Conservation (phyloP, 768 basidiomycete species). For the Boletus rubescentipes region DNA sequence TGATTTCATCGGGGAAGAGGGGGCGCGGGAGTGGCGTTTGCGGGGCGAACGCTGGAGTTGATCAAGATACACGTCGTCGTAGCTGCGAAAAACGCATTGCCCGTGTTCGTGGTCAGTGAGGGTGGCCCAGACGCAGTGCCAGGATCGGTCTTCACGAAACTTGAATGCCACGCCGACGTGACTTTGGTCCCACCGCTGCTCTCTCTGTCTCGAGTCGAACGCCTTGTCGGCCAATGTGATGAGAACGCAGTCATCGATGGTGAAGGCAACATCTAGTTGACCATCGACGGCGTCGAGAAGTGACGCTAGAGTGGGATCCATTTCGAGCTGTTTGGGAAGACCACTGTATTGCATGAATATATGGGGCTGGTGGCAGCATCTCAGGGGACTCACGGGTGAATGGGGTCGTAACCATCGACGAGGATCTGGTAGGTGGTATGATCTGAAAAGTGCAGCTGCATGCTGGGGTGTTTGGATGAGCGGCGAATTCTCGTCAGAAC, state of each 20-base stretch:
- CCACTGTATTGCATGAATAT: constrained; percentile 31
- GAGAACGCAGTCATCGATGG: constrained; percentile 52
- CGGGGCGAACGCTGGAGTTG: constrained; percentile 42
- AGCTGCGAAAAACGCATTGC: constrained; percentile 53
- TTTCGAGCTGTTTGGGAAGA: constrained; percentile 60
- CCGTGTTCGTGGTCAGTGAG: constrained; percentile 52
- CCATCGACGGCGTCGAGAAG: constrained; percentile 42
- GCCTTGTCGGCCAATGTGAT: constrained; percentile 60
- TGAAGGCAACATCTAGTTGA: constrained; percentile 35
- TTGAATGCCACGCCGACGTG: constrained; percentile 51
- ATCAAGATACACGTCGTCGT: constrained; percentile 59
- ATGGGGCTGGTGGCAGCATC: neutral
- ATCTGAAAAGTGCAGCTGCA: constrained; percentile 50
- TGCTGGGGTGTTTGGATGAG: constrained; percentile 44
- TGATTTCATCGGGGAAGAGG: constrained; percentile 23
- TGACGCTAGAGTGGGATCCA: constrained; percentile 40
- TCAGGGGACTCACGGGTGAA: constrained; percentile 35
- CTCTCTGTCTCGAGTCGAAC: constrained; percentile 40
- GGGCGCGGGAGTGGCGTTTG: constrained; percentile 30
- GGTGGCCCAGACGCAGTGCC: constrained; percentile 69
- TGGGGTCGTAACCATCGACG: constrained; percentile 64
- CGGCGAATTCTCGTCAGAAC: constrained; percentile 39
- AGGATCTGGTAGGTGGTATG: constrained; percentile 46
- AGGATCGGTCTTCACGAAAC: constrained; percentile 45
- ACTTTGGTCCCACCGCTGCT: constrained; percentile 36